Evolutionary conservation across 2,329 filamentous ascomycete genomes (phyloP).

Genomic region (Fusarium nematophilum): DNA sequence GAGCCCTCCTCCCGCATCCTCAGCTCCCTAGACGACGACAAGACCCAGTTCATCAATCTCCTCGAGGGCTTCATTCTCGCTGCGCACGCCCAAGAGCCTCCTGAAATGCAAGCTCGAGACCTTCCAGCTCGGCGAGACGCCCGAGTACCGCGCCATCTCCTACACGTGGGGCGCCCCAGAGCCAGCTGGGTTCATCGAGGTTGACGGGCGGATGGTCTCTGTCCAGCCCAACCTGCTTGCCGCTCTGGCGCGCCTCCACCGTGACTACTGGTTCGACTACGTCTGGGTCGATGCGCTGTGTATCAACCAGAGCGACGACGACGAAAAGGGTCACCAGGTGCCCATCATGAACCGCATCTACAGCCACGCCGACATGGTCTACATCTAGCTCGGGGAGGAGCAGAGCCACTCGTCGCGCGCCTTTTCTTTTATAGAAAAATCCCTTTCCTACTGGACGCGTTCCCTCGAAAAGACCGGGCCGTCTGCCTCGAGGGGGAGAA

Average conservation of each 20-base stretch:
- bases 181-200: not conserved
- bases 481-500: not conserved
- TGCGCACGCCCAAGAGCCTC: no score
- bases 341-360: not conserved
- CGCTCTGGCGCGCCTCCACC: not conserved
- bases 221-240: not conserved
- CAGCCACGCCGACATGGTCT: not conserved
- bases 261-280: not conserved
- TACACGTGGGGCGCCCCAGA: not conserved
- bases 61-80: no score
- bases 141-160: not conserved
- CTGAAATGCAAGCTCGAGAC: not conserved
- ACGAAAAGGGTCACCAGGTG: not conserved
- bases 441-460: not conserved
- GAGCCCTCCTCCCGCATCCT: not conserved
- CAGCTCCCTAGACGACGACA: not conserved
- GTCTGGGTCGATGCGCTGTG: not conserved
- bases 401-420: not conserved
- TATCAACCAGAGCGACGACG: not conserved
- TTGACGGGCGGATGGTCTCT: not conserved
- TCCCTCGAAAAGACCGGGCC: not conserved
- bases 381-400: not conserved
- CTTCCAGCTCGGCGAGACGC: not conserved
- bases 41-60: no score
- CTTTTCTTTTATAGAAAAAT: not conserved